phyloP scores from a whole-genome alignment of 192 early-diverging fungal genomes.

The Backusella macrospora region DNA sequence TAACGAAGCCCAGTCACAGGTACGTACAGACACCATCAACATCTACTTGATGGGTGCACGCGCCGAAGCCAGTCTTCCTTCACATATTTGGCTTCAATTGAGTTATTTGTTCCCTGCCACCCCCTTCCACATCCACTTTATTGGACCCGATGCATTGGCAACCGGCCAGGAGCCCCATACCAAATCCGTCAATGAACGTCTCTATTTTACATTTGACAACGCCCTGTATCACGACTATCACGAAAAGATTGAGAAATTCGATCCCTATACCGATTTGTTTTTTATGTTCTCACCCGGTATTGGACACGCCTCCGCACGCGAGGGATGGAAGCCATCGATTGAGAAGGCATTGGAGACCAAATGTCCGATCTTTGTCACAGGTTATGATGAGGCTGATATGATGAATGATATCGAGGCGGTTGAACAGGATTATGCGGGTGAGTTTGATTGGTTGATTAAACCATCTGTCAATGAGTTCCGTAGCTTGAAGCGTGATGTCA shows the following conservation, averaged over 20 bases:
- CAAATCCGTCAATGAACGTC: conserved; percentile 55
- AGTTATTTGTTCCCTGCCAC: conserved; percentile 72
- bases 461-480: conserved; percentile 68
- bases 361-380: conserved; percentile 78
- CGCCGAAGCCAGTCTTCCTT: conserved; percentile 75
- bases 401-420: conserved; percentile 58
- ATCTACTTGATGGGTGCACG: conserved; percentile 73
- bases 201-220: conserved; percentile 72
- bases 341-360: conserved; percentile 72
- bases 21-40: conserved; percentile 62
- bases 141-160: conserved; percentile 74
- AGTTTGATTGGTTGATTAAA: conserved; percentile 76
- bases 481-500: conserved; percentile 74
- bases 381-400: conserved; percentile 74
- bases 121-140: conserved; percentile 78
- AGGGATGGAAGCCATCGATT: conserved; percentile 68
- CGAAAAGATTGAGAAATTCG: conserved; percentile 61
- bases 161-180: conserved; percentile 43
- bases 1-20: conserved; percentile 44
- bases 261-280: conserved; percentile 78
- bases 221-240: conserved; percentile 67
- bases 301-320: conserved; percentile 60
- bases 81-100: conserved; percentile 74
- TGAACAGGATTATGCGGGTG: conserved; percentile 55
- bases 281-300: conserved; percentile 81